Evolutionary conservation across 83 land plant species (phyloP), one percentile per base, ranked within the genome.

Genomic region (Picea engelmannii): DNA sequence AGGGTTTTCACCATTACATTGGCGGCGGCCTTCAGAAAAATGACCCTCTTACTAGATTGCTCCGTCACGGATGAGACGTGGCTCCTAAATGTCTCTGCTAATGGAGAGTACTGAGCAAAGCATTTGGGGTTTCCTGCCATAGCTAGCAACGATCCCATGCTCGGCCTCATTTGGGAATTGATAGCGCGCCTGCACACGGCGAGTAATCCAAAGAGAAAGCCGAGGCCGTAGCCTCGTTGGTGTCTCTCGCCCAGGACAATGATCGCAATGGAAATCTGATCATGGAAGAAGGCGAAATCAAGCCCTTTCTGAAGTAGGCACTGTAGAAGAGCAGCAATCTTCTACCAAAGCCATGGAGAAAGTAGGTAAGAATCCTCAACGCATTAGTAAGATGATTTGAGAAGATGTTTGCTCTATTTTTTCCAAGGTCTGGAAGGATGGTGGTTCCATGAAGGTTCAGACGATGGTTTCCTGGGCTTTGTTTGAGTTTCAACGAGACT

Each of bases 11-110:
- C 93, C 74, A 92, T 95, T 79, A 90, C 87, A 31, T 92, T 95
- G 44, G 85, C 88, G 12, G 83, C 87, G 16, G 92, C 88, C 59
- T 96, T 94, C 80, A 78, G 86, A 17, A 93, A 88, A 76, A 91
- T 87, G 83, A 85, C 83, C 23, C 6, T 81, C 6, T 85, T 78
- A 70, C 80, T 96, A 35, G 95, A 94, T 61, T 91, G 80, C 78
- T 88, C 93, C 25, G 90, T 90, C 60, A 95, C 88, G 5, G 93
- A 96, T 80, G 96, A 94, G 21, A 91, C 92, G 1, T 96, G 98
- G 98, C 89, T 96, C 25, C 90, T 96, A 25, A 88, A 88, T 15
- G 90, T 96, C 60, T 91, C 91, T 10, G 82, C 90, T 6, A n/a
- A 7, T 92, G 2, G 83, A 89, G 4, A 17, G 0, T 5, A 4